Evolutionary conservation across 2,329 filamentous ascomycete species (phyloP), one percentile per base, ranked within the genome.

Genomic region (Colletotrichum incanum): DNA sequence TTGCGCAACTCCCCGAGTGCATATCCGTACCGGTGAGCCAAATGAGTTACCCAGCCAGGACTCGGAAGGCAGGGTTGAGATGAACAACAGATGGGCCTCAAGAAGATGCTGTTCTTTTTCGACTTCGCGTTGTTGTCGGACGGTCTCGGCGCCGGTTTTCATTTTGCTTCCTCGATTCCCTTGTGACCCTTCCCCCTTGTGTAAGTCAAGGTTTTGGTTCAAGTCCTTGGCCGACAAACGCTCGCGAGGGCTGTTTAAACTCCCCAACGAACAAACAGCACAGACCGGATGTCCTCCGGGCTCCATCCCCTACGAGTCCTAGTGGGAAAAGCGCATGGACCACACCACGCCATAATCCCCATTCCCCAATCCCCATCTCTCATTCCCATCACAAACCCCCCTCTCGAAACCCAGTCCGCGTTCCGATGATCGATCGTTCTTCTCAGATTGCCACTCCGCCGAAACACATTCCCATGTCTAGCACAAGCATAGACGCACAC

Each of bases 361-460:
- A 66, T 39, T 28, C 26, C 28, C 43, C 47, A 64, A 26, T 50
- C 39, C 56, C 31, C 64, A 37, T 39, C 18, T 43, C 55, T 45
- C 58, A 18, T 37, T 34, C 11, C 18, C 43, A 50, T 49, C 6
- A 31, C 2, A 26, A 45, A 43, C 5, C 39, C 14, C 18, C 23
- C 23, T 16, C 39, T 34, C 26, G 37, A 28, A 20, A 20, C 20
- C 49, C 14, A 23, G 41, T 41, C 26, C 37, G 23, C 61, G 20
- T 64, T 39, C 50, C 61, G 37, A 52, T 26, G 50, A 34, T 55
- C 61, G 45, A 43, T 64, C 49, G 37, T 16, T 54, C 49, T 31
- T 28, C 31, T 49, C 64, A 67, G 49, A 55, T 69, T 59, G 61
- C 61, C 61, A 69, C 43, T 45, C 61, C 45, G 31, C n/a, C 34